Evolutionary conservation across 2,329 filamentous ascomycete species (phyloP).

Genomic region (Clonostachys sp.): DNA sequence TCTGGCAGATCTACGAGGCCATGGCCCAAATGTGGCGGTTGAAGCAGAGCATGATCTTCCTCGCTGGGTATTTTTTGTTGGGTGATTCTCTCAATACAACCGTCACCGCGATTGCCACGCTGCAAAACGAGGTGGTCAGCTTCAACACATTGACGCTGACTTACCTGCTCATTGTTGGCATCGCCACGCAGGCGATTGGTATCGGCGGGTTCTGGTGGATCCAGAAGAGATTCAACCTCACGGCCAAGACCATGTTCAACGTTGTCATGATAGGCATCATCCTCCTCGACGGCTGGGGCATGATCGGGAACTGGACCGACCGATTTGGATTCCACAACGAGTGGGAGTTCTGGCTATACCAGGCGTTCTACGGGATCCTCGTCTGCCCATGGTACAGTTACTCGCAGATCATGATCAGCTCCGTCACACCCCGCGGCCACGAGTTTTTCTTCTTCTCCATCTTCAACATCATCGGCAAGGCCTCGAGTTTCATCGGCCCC

Average conservation of each 20-base stretch:
- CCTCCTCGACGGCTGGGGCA: slow-evolving; percentile 46
- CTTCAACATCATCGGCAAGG: slow-evolving; percentile 66
- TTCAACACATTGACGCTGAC: slow-evolving; percentile 63
- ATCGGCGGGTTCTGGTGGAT: slow-evolving; percentile 59
- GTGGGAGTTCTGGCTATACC: slow-evolving; percentile 41
- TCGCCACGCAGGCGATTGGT: slow-evolving; percentile 56
- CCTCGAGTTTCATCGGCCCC: slow-evolving; percentile 63
- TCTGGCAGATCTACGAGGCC: slow-evolving; percentile 58
- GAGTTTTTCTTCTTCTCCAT: slow-evolving; percentile 68
- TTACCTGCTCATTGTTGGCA: slow-evolving; percentile 63
- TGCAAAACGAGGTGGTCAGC: slow-evolving; percentile 60
- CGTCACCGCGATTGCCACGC: slow-evolving; percentile 60
- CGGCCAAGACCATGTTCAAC: slow-evolving; percentile 67
- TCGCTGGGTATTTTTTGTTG: slow-evolving; percentile 63
- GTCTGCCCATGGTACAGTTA: slow-evolving; percentile 70
- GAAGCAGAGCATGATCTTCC: slow-evolving; percentile 61
- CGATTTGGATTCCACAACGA: slow-evolving; percentile 37
- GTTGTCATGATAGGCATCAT: slow-evolving; percentile 57
- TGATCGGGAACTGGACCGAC: slow-evolving; percentile 40
- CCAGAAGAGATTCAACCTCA: slow-evolving; percentile 53
- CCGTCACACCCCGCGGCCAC: slow-evolving; percentile 63
- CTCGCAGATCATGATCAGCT: slow-evolving; percentile 66
- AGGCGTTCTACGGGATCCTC: slow-evolving; percentile 58
- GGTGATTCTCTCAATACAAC: slow-evolving; percentile 69
- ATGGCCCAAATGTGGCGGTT: slow-evolving; percentile 56